Evolutionary conservation across 2,329 filamentous ascomycete species (phyloP), one percentile per base, ranked within the genome.

Genomic region (Cercospora nicotianae): DNA sequence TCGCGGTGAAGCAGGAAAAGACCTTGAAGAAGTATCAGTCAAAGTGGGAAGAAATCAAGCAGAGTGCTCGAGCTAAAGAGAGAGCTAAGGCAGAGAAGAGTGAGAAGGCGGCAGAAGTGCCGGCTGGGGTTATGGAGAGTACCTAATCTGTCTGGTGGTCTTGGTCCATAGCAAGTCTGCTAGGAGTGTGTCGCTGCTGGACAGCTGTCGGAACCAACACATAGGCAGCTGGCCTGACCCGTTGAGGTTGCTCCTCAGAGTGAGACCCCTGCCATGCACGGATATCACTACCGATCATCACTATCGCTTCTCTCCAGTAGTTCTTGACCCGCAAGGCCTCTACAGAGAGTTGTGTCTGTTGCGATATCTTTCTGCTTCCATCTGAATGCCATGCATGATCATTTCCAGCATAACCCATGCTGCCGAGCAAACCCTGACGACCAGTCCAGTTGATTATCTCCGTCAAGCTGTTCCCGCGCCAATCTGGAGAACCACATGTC

Each of bases 11-110:
- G 58, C 81, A 92, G 59, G 88, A 80, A 10, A 83, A 82, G 60
- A 87, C 89, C 71, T 88, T 89, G 67, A 85, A 88, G 72, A 89
- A 87, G 77, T 91, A 91, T 75, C 78, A 87, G 61, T 86, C 89
- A 65, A 85, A 87, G 67, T 91, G 89, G 88, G 89, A 91, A 77
- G 87, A 87, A 72, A 78, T 92, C 72, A 90, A 91, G 77, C 87
- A 88, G 58, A 87, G 87, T 0, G 89, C 89, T 18, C 67, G 67
- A 23, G 72, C 69, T n/a, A 73, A 71, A 31, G 65, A 73, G 51
- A 66, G 63, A 45, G 69, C 72, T 2, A 73, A 71, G 36, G 67
- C 67, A 36, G 70, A 72, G 53, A 70, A 67, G 64, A 64, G 30
- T 13, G 68, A 70, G 39, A 70, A 63, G 36, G 18, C 63, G 7